Evolutionary conservation across 768 basidiomycete species (phyloP).

Genomic region (Hygrocybe coccinea): DNA sequence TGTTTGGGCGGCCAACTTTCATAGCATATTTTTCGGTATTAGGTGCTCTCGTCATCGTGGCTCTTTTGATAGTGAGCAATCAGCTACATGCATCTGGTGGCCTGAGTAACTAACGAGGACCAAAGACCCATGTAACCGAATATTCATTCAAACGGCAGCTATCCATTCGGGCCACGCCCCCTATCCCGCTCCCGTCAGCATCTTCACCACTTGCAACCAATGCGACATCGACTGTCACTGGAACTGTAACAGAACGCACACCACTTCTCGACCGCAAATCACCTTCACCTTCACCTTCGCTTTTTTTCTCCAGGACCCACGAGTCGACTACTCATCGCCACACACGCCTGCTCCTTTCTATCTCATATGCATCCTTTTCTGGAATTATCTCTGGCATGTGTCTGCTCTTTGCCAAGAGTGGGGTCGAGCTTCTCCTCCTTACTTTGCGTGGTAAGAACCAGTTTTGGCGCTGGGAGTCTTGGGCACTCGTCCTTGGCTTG

Average conservation of each 20-base stretch:
- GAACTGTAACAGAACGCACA: constrained; percentile 48
- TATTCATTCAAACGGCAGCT: constrained; percentile 48
- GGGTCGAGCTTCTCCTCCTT: constrained; percentile 79
- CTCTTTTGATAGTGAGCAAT: constrained; percentile 57
- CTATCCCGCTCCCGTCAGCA: constrained; percentile 36
- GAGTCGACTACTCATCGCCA: constrained; percentile 32
- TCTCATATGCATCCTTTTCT: constrained; percentile 83
- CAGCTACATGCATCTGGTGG: not conserved
- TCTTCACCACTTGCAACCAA: constrained; percentile 38
- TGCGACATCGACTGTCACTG: constrained; percentile 29
- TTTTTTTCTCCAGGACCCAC: constrained; percentile 16
- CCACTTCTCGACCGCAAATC: constrained; percentile 45
- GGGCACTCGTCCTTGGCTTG: constrained; percentile 72
- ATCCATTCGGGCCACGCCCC: constrained; percentile 27
- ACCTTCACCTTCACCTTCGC: constrained; percentile 25
- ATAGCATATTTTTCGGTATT: constrained; percentile 76
- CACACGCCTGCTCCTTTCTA: constrained; percentile 61
- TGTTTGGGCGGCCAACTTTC: constrained; percentile 75
- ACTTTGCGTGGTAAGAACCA: constrained; percentile 74
- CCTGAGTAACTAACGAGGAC: not conserved
- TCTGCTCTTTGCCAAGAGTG: constrained; percentile 88
- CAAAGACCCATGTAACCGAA: constrained; percentile 69
- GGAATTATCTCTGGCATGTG: constrained; percentile 92
- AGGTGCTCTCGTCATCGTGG: constrained; percentile 51
- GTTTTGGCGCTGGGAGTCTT: constrained; percentile 79